Evolutionary conservation across 352 stramenopile species (phyloP).

Genomic region (Aphanomyces astaci): DNA sequence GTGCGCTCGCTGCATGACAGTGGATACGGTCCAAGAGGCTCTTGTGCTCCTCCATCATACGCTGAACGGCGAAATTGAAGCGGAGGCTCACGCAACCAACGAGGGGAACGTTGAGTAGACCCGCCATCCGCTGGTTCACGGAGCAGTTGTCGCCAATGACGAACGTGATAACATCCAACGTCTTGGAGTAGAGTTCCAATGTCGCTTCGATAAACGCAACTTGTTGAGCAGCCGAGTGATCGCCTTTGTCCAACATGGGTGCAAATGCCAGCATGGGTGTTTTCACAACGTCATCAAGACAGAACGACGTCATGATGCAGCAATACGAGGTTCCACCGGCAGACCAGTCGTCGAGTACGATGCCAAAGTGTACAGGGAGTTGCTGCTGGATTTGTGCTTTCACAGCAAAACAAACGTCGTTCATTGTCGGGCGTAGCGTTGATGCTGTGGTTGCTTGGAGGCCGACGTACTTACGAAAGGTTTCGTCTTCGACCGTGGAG

Average conservation of each 20-base stretch:
- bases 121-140: conserved; percentile 22
- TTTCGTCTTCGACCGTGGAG: neutral
- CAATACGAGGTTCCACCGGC: neutral
- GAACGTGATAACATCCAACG: neutral
- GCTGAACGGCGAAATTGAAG: neutral
- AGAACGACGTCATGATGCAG: neutral
- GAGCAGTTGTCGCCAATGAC: conserved; percentile 21
- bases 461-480: neutral
- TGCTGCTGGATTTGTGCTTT: neutral
- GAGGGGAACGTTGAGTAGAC: neutral
- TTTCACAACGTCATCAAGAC: neutral
- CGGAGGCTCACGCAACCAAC: neutral
- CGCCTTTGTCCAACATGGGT: neutral
- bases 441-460: neutral
- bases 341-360: neutral
- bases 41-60: neutral
- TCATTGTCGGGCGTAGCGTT: neutral
- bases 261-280: neutral
- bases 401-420: neutral
- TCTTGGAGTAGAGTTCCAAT: neutral
- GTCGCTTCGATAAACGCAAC: neutral
- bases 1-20: neutral
- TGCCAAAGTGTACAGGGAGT: neutral
- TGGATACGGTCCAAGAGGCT: neutral
- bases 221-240: neutral